phyloP scores from a whole-genome alignment of 495 filamentous ascomycete genomes.

The Penicillium alfredii region DNA sequence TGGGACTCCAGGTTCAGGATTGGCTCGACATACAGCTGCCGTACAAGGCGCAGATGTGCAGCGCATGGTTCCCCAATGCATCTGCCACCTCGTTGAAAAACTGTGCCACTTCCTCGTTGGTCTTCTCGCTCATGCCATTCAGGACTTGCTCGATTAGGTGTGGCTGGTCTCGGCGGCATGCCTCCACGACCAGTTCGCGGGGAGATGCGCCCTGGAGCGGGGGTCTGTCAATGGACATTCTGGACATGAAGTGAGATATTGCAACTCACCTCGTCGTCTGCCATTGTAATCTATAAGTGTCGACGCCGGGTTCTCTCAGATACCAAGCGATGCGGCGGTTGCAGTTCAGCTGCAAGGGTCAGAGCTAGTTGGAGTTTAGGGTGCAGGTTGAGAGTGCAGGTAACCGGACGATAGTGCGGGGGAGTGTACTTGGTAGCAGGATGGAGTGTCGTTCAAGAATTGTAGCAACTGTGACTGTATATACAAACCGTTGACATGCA shows the following conservation, averaged over 20 bases:
- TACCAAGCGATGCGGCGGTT: not conserved
- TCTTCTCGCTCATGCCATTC: constrained; percentile 29
- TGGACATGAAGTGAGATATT: constrained; percentile 2
- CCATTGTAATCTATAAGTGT: constrained; percentile 28
- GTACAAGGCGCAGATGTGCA: constrained; percentile 80
- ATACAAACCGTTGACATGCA: too few species aligned
- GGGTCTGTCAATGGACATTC: constrained; percentile 7
- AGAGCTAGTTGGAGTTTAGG: too few species aligned
- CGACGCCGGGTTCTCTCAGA: not conserved
- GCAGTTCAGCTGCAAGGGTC: too few species aligned
- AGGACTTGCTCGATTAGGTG: constrained; percentile 66
- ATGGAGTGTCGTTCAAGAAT: too few species aligned
- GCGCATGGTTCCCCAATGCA: constrained; percentile 74
- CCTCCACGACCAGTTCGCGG: constrained; percentile 82
- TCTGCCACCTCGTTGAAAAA: constrained; percentile 82
- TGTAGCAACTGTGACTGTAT: too few species aligned
- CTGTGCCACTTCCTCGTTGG: constrained; percentile 53
- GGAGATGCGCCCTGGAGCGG: constrained; percentile 70
- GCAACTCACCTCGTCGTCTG: constrained; percentile 37
- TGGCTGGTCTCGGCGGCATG: constrained; percentile 86
- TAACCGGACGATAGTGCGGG: too few species aligned
- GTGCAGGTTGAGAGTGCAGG: too few species aligned
- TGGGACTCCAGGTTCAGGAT: too few species aligned
- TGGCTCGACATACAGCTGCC: constrained; percentile 81
- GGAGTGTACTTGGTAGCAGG: too few species aligned